Evolutionary conservation across 495 filamentous ascomycete species (phyloP), one percentile per base, ranked within the genome.

Genomic region (Penicillium arizonense): DNA sequence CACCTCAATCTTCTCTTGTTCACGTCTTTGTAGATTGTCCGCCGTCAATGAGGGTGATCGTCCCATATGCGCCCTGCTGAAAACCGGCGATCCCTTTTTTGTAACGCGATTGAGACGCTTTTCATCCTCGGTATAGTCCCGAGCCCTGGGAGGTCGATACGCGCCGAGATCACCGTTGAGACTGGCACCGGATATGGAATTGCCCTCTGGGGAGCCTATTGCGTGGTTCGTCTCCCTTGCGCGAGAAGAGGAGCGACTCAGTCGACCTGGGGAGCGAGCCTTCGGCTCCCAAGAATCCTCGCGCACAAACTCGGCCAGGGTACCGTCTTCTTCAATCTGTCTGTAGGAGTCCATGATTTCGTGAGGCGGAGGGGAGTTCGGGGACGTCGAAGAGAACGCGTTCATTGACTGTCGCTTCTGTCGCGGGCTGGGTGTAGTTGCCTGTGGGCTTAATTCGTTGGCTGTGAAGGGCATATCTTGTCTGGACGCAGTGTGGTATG

Each of bases 11-110:
- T 55, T 47, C 36, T 69, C 71, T 47, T 65, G 65, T 13, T 75
- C 69, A n/a, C 77, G 77, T 50, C 75, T 63, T 46, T 74, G 74
- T 43, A 81, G 51, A 50, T 78, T 73, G 7, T 78, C 77, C 13
- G 77, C 68, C 7, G 71, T 77, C 30, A 78, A 30, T 2, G 28
- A 63, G 8, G 64, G 63, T 10, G 60, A 49, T 36, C 60, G 64
- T 8, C 72, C 74, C 14, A 67, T 56, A n/a, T 64, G 65, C 21
- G 70, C 69, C 50, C 67, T 79, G 57, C 73, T 78, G 54, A 82
- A 74, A 9, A 77, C 65, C 12, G 77, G 75, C 2, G 73, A 72
- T 34, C 68, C 68, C 45, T 61, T 74, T 41, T 70, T 67, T 8
- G 75, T 73, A 10, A 70, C 74, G 16, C 73, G 67, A 62, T 63